Conservation (phyloP, 1,284 basidiomycete genomes). For the Pyrrhoderma lamaoense region DNA sequence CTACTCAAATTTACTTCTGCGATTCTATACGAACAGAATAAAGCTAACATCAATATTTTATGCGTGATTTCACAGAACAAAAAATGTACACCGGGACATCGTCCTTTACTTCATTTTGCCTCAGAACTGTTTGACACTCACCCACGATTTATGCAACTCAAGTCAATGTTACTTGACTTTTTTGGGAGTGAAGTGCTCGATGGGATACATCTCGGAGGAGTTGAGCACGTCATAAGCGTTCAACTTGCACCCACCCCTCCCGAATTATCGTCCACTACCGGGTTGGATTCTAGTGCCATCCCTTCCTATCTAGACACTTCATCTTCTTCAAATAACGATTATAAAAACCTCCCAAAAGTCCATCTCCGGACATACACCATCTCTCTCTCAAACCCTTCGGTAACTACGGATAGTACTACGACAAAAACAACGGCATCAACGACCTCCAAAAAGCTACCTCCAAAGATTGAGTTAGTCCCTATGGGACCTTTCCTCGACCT, state of each 20-base stretch:
- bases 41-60: no score
- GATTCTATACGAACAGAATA: no score
- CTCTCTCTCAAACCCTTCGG: conserved; percentile 25
- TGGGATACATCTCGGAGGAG: conserved; percentile 75
- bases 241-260: conserved; percentile 64
- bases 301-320: conserved; percentile 14
- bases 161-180: conserved; percentile 87
- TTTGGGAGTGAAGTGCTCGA: conserved; percentile 85
- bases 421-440: no score
- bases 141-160: conserved; percentile 86
- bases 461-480: conserved; percentile 75
- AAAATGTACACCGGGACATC: conserved; percentile 87
- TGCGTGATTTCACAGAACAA: conserved; percentile 45
- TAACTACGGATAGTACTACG: no score
- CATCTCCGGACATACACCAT: conserved; percentile 88
- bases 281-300: no score
- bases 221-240: conserved; percentile 90
- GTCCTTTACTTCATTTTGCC: conserved; percentile 93
- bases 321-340: conserved; percentile 27
- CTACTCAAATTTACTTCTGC: no score
- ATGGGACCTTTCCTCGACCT: conserved; percentile 94
- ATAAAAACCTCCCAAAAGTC: conserved; percentile 63
- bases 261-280: conserved; percentile 39
- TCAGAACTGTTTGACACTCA: conserved; percentile 90
- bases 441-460: conserved; percentile 69